A percentile compares a stretch with the other conserved stretches of the same genome.
These are phyloP conservation scores for Vitis hybrid DNA, from an alignment of 177 flowering plant genomes.

Conservation along the genomic window DNA sequence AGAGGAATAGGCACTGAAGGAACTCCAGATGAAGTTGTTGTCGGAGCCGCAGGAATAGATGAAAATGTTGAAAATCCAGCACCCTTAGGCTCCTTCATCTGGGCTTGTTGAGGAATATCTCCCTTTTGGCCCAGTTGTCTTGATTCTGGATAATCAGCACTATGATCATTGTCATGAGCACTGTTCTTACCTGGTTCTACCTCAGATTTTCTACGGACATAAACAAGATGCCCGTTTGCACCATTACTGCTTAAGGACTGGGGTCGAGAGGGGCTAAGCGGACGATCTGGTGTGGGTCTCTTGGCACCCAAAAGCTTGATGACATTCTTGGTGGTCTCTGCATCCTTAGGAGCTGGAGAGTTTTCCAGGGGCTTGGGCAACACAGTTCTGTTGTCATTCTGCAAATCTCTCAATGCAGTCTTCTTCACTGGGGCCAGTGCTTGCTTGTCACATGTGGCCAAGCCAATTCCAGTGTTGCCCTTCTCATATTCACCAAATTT, in stretches of 20 bases:
- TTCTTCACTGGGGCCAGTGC: no score
- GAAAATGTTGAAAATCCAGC: not conserved
- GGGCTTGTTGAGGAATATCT: not conserved
- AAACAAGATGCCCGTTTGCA: constrained; percentile 4
- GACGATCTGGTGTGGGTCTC: not conserved
- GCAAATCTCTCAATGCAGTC: not conserved
- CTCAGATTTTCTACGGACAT: constrained; percentile 9
- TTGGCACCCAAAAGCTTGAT: not conserved
- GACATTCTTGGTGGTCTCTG: not conserved
- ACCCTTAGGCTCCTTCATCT: not conserved
- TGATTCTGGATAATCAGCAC: not conserved
- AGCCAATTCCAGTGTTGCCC: no score
- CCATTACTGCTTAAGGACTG: not conserved
- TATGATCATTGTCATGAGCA: not conserved
- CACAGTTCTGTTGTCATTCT: no score
- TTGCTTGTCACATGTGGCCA: no score
- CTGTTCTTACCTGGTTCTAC: constrained; percentile 1
- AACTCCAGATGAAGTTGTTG: not conserved
- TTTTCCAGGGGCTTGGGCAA: not conserved
- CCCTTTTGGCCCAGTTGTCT: not conserved
- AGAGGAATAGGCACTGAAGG: not conserved
- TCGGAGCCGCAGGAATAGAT: not conserved
- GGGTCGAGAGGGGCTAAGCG: constrained; percentile 1
- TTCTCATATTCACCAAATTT: no score
- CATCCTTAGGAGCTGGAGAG: not conserved